These are phyloP conservation scores for Ophiostoma sp. DNA, from an alignment of 2,329 filamentous ascomycete species.

Conservation along the genomic window DNA sequence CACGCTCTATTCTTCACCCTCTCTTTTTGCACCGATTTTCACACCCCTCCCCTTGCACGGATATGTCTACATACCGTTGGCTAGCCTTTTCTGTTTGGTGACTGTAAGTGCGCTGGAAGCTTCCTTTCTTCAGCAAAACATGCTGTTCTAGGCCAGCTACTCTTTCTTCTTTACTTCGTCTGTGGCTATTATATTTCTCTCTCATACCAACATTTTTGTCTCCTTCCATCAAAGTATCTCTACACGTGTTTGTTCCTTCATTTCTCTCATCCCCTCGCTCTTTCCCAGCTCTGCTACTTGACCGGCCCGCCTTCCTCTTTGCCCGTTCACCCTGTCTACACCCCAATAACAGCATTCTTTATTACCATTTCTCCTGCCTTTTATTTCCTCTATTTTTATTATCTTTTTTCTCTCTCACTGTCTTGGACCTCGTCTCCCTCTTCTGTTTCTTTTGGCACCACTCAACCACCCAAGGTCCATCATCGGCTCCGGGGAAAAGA, in stretches of 20 bases:
- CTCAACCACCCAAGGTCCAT: neutral
- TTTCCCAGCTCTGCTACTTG: neutral
- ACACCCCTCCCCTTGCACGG: neutral
- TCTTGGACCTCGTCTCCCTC: neutral
- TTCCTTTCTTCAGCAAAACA: neutral
- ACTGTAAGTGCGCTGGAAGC: neutral
- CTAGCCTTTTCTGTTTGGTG: conserved; percentile 3
- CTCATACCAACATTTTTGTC: neutral
- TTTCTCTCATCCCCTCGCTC: neutral
- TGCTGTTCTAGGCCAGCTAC: neutral
- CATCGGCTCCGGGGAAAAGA: conserved; percentile 9
- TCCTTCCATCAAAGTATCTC: neutral
- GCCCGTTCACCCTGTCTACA: conserved; percentile 2
- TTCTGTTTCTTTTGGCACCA: neutral
- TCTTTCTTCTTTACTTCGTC: neutral
- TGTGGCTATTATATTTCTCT: neutral
- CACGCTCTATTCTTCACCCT: neutral
- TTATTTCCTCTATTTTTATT: neutral
- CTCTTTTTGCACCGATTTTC: neutral
- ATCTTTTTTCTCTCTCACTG: neutral
- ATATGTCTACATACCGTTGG: conserved; percentile 18
- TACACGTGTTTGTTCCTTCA: neutral
- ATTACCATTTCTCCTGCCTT: neutral
- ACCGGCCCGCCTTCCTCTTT: conserved; percentile 5
- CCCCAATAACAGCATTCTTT: neutral